Evolutionary conservation across 768 basidiomycete genomes (phyloP).

Genomic region (Kwoniella dendrophila): DNA sequence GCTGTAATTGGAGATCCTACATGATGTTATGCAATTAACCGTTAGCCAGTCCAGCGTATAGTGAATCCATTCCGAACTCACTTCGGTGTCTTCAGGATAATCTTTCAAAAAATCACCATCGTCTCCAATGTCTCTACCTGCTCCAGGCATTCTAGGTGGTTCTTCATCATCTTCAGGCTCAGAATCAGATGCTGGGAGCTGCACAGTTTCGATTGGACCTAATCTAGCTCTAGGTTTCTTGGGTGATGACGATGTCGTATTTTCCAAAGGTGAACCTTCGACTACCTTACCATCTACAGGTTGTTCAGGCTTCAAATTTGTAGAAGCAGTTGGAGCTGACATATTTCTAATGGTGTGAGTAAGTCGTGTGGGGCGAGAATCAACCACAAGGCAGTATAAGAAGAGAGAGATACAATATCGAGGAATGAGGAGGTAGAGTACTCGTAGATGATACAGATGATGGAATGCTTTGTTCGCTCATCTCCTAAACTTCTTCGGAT

Average conservation of each 20-base stretch:
- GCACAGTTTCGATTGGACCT: constrained; percentile 46
- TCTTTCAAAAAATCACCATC: constrained; percentile 67
- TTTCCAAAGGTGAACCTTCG: neutral
- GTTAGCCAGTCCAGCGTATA: neutral
- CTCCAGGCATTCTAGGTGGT: constrained; percentile 41
- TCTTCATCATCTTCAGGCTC: constrained; percentile 64
- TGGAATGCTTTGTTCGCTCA: neutral
- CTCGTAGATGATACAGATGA: neutral
- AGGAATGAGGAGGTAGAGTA: too few species aligned
- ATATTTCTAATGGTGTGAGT: too few species aligned
- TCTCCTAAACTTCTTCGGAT: too few species aligned
- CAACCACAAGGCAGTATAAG: too few species aligned
- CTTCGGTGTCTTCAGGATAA: constrained; percentile 83
- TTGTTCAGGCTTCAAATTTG: neutral
- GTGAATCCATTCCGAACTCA: constrained; percentile 54
- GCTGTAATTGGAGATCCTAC: constrained; percentile 84
- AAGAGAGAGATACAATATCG: too few species aligned
- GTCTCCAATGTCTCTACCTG: constrained; percentile 62
- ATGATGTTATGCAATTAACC: neutral
- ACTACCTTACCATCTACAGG: neutral
- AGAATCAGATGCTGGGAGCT: constrained; percentile 44
- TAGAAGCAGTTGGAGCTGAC: too few species aligned
- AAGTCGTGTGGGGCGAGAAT: too few species aligned
- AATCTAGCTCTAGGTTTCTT: constrained; percentile 49
- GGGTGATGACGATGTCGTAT: neutral